phyloP scores from a whole-genome alignment of 495 filamentous ascomycete genomes.

The Tuber umbilicatum region DNA sequence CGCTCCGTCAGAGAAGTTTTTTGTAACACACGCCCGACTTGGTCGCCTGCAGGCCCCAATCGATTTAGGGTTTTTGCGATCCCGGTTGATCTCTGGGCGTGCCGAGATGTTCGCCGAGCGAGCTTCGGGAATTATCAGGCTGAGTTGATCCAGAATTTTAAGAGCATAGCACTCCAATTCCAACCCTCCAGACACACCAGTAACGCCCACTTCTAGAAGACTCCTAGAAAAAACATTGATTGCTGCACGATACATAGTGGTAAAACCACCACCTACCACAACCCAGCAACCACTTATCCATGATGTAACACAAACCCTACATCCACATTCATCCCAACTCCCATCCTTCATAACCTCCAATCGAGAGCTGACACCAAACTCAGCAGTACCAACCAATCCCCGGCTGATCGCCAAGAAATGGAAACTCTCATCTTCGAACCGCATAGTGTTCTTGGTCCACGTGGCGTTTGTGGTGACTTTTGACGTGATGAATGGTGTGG shows the following conservation, averaged over 20 bases:
- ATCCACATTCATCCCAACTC: background rate
- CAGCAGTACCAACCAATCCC: slow-evolving; percentile 29
- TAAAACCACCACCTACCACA: no score
- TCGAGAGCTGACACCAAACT: background rate
- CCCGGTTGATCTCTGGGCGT: background rate
- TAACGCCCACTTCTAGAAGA: no score
- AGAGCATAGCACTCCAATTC: background rate
- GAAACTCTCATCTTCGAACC: slow-evolving; percentile 42
- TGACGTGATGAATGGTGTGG: slow-evolving; percentile 42
- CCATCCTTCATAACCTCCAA: background rate
- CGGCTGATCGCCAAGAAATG: slow-evolving; percentile 42
- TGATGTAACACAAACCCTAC: background rate
- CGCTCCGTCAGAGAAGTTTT: background rate
- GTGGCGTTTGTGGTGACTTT: slow-evolving; percentile 49
- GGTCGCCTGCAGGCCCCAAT: background rate
- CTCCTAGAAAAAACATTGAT: no score
- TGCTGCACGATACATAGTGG: no score
- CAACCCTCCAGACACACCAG: background rate
- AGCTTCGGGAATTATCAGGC: background rate
- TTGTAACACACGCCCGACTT: background rate
- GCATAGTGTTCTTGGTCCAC: slow-evolving; percentile 45
- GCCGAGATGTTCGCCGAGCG: slow-evolving; percentile 1
- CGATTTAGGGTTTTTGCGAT: background rate
- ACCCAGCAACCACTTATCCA: background rate
- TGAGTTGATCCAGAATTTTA: background rate